These are phyloP conservation scores for Aspergillus nomiae DNA, from an alignment of 2,329 filamentous ascomycete genomes.

Conservation along the genomic window DNA sequence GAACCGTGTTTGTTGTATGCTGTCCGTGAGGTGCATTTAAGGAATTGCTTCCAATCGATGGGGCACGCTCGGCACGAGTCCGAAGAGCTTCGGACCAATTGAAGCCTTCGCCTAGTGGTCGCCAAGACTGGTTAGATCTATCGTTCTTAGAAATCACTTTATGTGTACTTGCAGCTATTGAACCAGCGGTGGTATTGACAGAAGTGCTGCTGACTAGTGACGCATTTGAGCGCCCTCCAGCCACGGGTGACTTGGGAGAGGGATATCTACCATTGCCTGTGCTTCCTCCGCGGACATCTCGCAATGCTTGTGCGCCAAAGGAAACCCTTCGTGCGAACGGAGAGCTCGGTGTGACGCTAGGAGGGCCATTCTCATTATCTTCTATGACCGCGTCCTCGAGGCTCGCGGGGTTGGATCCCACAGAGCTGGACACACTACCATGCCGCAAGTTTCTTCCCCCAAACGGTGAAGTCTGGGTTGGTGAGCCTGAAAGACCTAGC, in stretches of 20 bases:
- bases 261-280: constrained; percentile 63
- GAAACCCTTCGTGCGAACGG: constrained; percentile 79
- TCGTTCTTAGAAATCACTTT: constrained; percentile 37
- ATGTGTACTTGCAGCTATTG: constrained; percentile 40
- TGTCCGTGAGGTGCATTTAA: constrained; percentile 30
- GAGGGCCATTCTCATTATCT: constrained; percentile 65
- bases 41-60: constrained; percentile 43
- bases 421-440: constrained; percentile 68
- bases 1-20: constrained; percentile 48
- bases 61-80: constrained; percentile 80
- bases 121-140: constrained; percentile 47
- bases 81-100: constrained; percentile 97
- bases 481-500: constrained; percentile 72
- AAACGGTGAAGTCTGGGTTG: constrained; percentile 56
- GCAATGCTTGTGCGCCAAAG: constrained; percentile 79
- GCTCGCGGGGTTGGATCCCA: constrained; percentile 45
- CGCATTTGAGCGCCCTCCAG: constrained; percentile 28
- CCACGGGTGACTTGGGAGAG: constrained; percentile 37
- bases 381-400: constrained; percentile 56
- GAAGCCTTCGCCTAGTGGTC: constrained; percentile 79
- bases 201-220: constrained; percentile 27
- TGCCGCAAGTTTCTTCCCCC: constrained; percentile 59
- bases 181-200: constrained; percentile 21
- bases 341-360: constrained; percentile 65
- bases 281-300: constrained; percentile 68